Percentiles rank a stretch among this genome's conserved stretches.
Conservation (phyloP, 2,329 filamentous ascomycete species). For the Colletotrichum tamarilloi region DNA sequence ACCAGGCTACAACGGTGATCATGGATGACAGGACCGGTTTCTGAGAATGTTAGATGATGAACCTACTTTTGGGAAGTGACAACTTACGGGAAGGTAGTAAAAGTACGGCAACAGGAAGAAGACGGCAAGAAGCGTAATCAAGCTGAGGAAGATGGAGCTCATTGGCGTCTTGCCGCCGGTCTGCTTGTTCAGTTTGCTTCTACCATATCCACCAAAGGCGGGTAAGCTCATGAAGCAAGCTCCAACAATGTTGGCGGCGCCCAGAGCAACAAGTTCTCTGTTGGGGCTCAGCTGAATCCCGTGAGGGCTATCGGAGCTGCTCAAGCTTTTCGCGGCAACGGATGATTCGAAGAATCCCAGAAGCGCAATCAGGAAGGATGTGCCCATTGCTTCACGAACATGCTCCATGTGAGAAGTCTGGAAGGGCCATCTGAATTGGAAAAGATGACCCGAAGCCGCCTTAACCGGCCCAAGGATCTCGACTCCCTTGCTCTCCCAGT, state of each 20-base stretch:
- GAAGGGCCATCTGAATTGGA: conserved; percentile 90
- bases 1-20: conserved; percentile 95
- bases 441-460: conserved; percentile 75
- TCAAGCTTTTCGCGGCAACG: conserved; percentile 92
- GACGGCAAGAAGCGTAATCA: conserved; percentile 85
- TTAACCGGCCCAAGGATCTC: conserved; percentile 86
- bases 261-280: conserved; percentile 90
- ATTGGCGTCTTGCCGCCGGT: conserved; percentile 94
- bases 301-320: conserved; percentile 75
- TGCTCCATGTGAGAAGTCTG: conserved; percentile 80
- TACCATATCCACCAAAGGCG: conserved; percentile 94
- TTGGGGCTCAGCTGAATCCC: conserved; percentile 90
- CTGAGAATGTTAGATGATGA: conserved; percentile 52
- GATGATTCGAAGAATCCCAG: conserved; percentile 99
- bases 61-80: conserved; percentile 3
- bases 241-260: conserved; percentile 89
- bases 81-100: conserved; percentile 90
- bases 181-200: conserved; percentile 93
- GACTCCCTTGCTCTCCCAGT: conserved; percentile 84
- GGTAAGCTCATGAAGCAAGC: conserved; percentile 93
- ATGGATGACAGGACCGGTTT: conserved; percentile 94
- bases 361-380: conserved; percentile 91
- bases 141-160: conserved; percentile 87
- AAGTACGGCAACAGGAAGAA: conserved; percentile 89
- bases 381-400: conserved; percentile 87